Conservation (phyloP, 2,329 filamentous ascomycete species). For the Thyridium curvatum region DNA sequence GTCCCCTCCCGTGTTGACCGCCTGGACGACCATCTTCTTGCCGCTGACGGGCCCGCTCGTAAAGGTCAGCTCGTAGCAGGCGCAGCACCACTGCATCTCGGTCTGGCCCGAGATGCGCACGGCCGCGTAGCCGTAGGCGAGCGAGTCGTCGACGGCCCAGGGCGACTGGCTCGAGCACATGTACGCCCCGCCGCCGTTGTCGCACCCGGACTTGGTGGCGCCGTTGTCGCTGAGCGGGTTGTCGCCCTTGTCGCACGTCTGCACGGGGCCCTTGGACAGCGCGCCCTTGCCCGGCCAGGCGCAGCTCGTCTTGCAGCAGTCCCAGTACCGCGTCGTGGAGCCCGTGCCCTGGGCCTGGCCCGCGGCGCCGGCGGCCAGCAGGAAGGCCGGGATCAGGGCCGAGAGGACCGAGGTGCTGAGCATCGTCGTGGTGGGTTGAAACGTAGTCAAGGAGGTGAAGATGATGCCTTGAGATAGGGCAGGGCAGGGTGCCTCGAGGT, state of each 20-base stretch:
- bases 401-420: not conserved
- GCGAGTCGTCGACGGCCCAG: conserved; percentile 40
- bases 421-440: no score
- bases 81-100: conserved; percentile 43
- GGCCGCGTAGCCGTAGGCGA: conserved; percentile 49
- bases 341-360: conserved; percentile 6
- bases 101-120: conserved; percentile 35
- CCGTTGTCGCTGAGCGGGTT: conserved; percentile 35
- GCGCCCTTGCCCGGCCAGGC: conserved; percentile 43
- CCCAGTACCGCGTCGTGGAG: conserved; percentile 20
- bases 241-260: conserved; percentile 41
- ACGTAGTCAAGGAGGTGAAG: no score
- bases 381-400: conserved; percentile 2
- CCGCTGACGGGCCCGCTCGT: conserved; percentile 45
- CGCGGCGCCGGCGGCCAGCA: not conserved
- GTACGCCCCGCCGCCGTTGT: conserved; percentile 41
- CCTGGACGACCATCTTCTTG: conserved; percentile 56
- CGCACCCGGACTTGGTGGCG: conserved; percentile 25
- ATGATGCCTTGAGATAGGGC: no score
- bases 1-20: conserved; percentile 52
- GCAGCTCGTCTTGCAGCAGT: conserved; percentile 56
- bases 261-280: conserved; percentile 31
- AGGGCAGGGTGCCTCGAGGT: no score
- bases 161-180: conserved; percentile 47
- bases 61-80: conserved; percentile 55